Percentiles rank a stretch among this genome's conserved stretches.
phyloP scores from a whole-genome alignment of 768 basidiomycete species.

The Boletus rubropictus region DNA sequence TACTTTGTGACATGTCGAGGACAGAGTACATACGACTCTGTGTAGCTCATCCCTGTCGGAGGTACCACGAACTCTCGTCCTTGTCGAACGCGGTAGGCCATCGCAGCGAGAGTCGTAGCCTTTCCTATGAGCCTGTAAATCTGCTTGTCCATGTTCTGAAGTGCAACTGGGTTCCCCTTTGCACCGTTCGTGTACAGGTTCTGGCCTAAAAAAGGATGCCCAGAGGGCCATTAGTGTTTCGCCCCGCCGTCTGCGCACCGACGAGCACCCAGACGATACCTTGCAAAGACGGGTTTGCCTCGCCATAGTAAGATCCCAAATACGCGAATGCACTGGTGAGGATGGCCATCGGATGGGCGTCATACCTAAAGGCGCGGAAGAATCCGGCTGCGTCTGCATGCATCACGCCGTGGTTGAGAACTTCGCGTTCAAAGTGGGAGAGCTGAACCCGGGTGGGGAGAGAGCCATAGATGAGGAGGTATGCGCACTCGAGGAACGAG shows the following conservation, averaged over 20 bases:
- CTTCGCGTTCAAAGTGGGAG: slow-evolving; percentile 62
- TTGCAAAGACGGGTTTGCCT: slow-evolving; percentile 84
- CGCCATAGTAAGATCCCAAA: slow-evolving; percentile 79
- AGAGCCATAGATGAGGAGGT: slow-evolving; percentile 84
- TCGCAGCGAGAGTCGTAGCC: slow-evolving; percentile 85
- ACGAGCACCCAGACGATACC: slow-evolving; percentile 35
- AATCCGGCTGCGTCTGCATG: slow-evolving; percentile 67
- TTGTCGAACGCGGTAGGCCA: slow-evolving; percentile 91
- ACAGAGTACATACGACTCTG: slow-evolving; percentile 56
- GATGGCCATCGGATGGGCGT: slow-evolving; percentile 91
- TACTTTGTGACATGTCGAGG: not conserved
- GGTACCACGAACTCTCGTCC: slow-evolving; percentile 84
- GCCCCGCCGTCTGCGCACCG: not conserved
- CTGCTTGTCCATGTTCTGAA: slow-evolving; percentile 86
- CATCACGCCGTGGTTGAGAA: slow-evolving; percentile 67
- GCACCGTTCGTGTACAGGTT: slow-evolving; percentile 69
- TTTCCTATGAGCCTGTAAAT: slow-evolving; percentile 87
- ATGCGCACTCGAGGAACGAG: slow-evolving; percentile 75
- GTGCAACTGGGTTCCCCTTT: slow-evolving; percentile 55
- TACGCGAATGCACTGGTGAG: slow-evolving; percentile 84
- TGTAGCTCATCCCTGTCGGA: slow-evolving; percentile 75
- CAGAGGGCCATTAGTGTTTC: slow-evolving; percentile 1
- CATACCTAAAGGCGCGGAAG: slow-evolving; percentile 75
- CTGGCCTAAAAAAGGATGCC: slow-evolving; percentile 47
- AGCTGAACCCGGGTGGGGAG: slow-evolving; percentile 63